Percentiles rank a stretch among this genome's conserved stretches.
Evolutionary conservation across 2,329 filamentous ascomycete species (phyloP).

Genomic region (Xylaria sp.): DNA sequence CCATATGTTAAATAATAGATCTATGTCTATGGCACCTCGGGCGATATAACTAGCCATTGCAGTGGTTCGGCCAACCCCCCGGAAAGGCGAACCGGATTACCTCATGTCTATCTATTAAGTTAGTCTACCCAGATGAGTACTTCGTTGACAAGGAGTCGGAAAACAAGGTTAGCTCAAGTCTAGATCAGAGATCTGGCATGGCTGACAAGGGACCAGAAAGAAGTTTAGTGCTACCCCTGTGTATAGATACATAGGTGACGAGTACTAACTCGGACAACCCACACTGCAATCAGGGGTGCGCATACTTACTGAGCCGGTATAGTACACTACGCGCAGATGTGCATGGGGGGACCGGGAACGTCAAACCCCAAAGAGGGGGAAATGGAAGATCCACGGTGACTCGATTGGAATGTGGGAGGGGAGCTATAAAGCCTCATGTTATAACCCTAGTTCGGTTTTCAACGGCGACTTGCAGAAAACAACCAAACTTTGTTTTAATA

Average conservation of each 20-base stretch:
- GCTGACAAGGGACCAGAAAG: constrained; percentile 17
- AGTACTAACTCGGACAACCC: constrained; percentile 3
- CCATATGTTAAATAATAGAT: constrained; percentile 13
- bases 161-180: constrained; percentile 27
- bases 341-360: constrained; percentile 34
- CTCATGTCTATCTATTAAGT: constrained; percentile 12
- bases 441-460: constrained; percentile 45
- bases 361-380: constrained; percentile 36
- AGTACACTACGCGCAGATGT: constrained; percentile 15
- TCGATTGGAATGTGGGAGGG: constrained; percentile 34
- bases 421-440: constrained; percentile 47
- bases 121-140: constrained; percentile 6
- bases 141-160: constrained; percentile 7
- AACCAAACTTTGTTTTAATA: constrained; percentile 47
- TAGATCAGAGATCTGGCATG: constrained; percentile 38
- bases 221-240: constrained; percentile 17
- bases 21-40: not conserved
- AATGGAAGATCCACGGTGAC: constrained; percentile 22
- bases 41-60: constrained; percentile 1
- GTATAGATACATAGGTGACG: constrained; percentile 14
- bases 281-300: not conserved
- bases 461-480: constrained; percentile 48
- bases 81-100: constrained; percentile 19
- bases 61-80: not conserved
- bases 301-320: constrained; percentile 17